Evolutionary conservation across 192 early-diverging fungal genomes (phyloP).

Genomic region (Backusella luteola): DNA sequence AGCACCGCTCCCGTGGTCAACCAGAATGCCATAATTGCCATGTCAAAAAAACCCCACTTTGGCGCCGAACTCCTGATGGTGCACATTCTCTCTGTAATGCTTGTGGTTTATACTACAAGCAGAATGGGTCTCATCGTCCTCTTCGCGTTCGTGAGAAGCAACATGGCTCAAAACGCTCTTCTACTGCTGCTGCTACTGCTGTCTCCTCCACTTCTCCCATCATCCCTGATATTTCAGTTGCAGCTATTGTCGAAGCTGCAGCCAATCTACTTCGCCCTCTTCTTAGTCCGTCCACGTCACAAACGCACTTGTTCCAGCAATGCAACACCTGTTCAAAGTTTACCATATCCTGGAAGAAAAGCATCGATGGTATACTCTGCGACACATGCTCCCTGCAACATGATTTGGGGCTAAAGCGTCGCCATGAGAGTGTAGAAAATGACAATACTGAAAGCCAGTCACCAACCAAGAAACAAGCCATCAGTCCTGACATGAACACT

Average conservation of each 20-base stretch:
- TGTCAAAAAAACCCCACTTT: conserved; percentile 89
- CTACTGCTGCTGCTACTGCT: not conserved
- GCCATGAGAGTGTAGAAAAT: conserved; percentile 12
- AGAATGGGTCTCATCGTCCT: conserved; percentile 83
- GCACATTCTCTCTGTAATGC: conserved; percentile 92
- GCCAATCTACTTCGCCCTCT: conserved; percentile 9
- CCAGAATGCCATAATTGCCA: conserved; percentile 66
- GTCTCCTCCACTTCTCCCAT: not conserved
- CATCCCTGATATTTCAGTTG: not conserved
- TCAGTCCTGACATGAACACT: not conserved
- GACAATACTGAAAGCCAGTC: not conserved
- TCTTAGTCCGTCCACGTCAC: not conserved
- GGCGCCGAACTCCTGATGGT: conserved; percentile 76
- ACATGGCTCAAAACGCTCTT: not conserved
- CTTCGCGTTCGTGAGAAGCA: conserved; percentile 35
- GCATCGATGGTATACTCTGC: conserved; percentile 69
- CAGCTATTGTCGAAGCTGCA: not conserved
- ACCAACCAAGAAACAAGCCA: not conserved
- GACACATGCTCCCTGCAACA: conserved; percentile 63
- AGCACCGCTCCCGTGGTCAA: conserved; percentile 32
- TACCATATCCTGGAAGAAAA: conserved; percentile 72
- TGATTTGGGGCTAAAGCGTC: conserved; percentile 36
- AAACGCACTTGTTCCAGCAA: conserved; percentile 3
- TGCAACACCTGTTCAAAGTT: conserved; percentile 73
- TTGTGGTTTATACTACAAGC: conserved; percentile 93